Conservation (phyloP, 1,284 basidiomycete species). For the Phylloporus sp. region DNA sequence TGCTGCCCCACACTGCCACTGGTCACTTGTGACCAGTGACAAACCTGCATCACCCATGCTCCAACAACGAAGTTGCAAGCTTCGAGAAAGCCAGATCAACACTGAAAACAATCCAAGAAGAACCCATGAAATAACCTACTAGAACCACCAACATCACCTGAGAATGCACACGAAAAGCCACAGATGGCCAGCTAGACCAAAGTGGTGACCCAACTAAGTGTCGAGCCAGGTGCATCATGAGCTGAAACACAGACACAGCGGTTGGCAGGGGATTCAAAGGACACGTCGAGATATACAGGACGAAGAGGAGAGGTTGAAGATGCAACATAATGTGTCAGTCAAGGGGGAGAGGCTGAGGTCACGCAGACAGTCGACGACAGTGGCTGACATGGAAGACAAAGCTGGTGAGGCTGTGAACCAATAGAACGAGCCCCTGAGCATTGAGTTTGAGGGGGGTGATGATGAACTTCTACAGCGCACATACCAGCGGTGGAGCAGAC, state of each 20-base stretch:
- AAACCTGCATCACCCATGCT: too few relatives aligned
- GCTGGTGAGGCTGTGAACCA: too few relatives aligned
- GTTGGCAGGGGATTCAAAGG: slow-evolving; percentile 24
- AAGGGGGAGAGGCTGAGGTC: not conserved
- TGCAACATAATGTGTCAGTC: not conserved
- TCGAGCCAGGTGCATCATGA: too few relatives aligned
- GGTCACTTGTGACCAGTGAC: too few relatives aligned
- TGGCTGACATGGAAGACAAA: too few relatives aligned
- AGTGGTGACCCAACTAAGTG: too few relatives aligned
- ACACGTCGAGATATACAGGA: not conserved
- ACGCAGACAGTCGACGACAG: not conserved
- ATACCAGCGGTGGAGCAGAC: not conserved
- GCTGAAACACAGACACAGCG: too few relatives aligned
- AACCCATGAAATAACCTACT: not conserved
- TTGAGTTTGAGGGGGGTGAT: not conserved
- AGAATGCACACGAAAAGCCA: too few relatives aligned
- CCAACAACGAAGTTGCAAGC: not conserved
- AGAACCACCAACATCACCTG: not conserved
- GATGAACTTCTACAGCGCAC: too few relatives aligned
- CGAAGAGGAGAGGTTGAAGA: not conserved
- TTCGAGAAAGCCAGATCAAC: not conserved
- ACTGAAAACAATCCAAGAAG: not conserved
- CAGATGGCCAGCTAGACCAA: too few relatives aligned
- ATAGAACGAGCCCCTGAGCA: not conserved
- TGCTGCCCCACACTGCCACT: too few relatives aligned